Percentiles rank a stretch among this genome's conserved stretches.
Evolutionary conservation across 2,329 filamentous ascomycete species (phyloP).

Genomic region (Chaetomium sp.): DNA sequence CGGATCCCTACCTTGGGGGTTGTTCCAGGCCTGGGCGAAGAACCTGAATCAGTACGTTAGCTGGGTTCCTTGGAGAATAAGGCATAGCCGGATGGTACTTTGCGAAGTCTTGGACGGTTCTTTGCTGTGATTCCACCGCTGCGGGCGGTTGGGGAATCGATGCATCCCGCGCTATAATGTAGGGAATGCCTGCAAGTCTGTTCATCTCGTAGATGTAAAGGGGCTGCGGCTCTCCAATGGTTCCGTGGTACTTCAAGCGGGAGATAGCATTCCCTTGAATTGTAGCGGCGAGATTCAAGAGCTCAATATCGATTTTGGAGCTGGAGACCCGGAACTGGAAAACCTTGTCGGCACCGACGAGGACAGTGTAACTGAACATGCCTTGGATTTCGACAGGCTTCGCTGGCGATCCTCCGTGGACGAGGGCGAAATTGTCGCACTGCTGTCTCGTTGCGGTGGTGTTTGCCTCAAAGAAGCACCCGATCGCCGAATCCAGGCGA

Average conservation of each 20-base stretch:
- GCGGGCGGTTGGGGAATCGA: neutral
- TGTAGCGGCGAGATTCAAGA: neutral
- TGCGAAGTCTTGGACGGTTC: neutral
- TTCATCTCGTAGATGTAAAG: neutral
- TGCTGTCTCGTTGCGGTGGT: neutral
- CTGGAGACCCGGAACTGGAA: constrained; percentile 15
- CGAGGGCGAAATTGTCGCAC: neutral
- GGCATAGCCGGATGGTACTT: neutral
- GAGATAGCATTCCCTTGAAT: neutral
- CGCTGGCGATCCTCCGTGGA: neutral
- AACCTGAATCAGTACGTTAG: neutral
- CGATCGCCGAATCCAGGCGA: neutral
- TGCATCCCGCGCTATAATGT: neutral
- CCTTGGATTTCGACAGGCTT: constrained; percentile 5
- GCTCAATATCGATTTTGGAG: neutral
- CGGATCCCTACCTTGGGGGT: neutral
- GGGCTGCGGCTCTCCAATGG: neutral
- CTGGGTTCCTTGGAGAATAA: neutral
- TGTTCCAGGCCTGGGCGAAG: constrained; percentile 1
- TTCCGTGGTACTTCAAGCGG: neutral
- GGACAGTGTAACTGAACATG: constrained; percentile 14
- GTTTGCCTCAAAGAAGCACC: neutral
- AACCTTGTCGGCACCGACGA: neutral
- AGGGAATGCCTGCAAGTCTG: neutral
- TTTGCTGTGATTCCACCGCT: neutral